phyloP scores from a whole-genome alignment of 306 rosid species.

The Hippophae rhamnoides region DNA sequence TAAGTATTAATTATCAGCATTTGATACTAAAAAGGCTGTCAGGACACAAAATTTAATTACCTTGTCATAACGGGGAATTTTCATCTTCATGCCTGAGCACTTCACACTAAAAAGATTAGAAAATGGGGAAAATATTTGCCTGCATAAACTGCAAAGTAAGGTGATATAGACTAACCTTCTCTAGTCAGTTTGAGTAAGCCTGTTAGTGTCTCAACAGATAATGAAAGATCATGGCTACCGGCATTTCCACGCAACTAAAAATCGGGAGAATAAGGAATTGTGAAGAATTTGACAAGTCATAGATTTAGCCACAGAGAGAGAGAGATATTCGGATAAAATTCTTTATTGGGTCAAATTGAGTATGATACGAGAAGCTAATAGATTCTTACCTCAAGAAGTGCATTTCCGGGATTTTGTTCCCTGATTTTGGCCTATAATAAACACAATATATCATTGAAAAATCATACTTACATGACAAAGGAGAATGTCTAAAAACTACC shows the following conservation, averaged over 20 bases:
- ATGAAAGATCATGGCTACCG: slow-evolving; percentile 85
- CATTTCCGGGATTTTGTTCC: slow-evolving; percentile 63
- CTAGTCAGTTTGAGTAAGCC: slow-evolving; percentile 48
- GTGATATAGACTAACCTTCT: slow-evolving; percentile 51
- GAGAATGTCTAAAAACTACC: slow-evolving; percentile 8
- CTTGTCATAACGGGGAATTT: slow-evolving; percentile 85
- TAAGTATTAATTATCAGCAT: slow-evolving; percentile 20
- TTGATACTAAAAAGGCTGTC: slow-evolving; percentile 3
- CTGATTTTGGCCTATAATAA: slow-evolving; percentile 61
- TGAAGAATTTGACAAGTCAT: too few relatives aligned
- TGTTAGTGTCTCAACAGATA: slow-evolving; percentile 63
- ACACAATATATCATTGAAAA: slow-evolving; percentile 23
- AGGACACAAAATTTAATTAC: slow-evolving; percentile 23
- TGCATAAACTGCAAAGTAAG: slow-evolving; percentile 5
- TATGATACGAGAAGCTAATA: slow-evolving; percentile 2
- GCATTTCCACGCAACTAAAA: slow-evolving; percentile 77
- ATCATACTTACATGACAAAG: slow-evolving; percentile 6
- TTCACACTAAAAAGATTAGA: slow-evolving; percentile 18
- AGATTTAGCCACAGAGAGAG: too few relatives aligned
- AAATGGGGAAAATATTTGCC: slow-evolving; percentile 7
- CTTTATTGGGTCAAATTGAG: neutral
- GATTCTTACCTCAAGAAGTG: slow-evolving; percentile 75
- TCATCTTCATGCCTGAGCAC: slow-evolving; percentile 70
- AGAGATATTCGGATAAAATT: slow-evolving; percentile 3
- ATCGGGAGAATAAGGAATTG: slow-evolving; percentile 8